Conservation (phyloP, 139 green algal genomes). For the Desmodesmus armatus region DNA sequence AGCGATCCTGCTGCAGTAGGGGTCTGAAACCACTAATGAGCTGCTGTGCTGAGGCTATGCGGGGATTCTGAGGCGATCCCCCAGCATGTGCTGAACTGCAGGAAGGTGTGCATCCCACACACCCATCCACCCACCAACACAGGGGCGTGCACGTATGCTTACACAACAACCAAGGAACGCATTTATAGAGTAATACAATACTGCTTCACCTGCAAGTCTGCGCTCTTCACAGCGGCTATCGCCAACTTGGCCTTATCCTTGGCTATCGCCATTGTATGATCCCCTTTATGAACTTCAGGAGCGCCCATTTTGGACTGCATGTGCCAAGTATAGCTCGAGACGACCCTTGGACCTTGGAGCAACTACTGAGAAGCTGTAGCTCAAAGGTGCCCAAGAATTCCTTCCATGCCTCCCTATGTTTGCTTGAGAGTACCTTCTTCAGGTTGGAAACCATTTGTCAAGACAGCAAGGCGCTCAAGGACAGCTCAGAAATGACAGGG, state of each 20-base stretch:
- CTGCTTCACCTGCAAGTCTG: conserved; percentile 28
- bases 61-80: too few species aligned
- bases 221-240: conserved; percentile 41
- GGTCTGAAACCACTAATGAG: background rate
- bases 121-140: background rate
- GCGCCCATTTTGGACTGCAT: too few species aligned
- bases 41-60: background rate
- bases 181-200: background rate
- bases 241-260: conserved; percentile 46
- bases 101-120: background rate
- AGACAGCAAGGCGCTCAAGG: too few species aligned
- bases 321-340: too few species aligned
- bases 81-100: too few species aligned
- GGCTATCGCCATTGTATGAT: conserved; percentile 18
- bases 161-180: background rate
- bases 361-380: too few species aligned
- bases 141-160: background rate
- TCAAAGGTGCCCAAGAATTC: too few species aligned
- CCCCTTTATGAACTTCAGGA: conserved; percentile 2
- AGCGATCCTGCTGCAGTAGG: background rate
- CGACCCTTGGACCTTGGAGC: too few species aligned
- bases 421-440: too few species aligned
- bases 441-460: too few species aligned
- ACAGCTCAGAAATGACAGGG: too few species aligned
- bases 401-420: too few species aligned